These are phyloP conservation scores for Spathaspora girioi DNA, from an alignment of 805 yeast genomes.

Conservation along the genomic window DNA sequence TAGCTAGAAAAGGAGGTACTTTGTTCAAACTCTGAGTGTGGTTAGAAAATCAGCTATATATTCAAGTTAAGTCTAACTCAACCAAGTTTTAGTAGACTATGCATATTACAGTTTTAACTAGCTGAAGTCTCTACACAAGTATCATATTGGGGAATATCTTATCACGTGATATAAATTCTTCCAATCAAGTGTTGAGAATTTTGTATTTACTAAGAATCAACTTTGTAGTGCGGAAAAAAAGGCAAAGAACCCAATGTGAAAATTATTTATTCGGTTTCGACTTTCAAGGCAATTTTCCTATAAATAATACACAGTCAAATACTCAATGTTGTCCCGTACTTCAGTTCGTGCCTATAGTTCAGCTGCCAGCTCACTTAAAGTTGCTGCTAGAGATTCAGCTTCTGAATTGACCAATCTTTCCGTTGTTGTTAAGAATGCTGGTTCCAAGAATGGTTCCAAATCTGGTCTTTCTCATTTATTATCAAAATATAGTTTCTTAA, in stretches of 20 bases:
- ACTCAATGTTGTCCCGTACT: conserved; percentile 39
- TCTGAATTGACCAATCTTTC: conserved; percentile 61
- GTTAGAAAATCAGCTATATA: not conserved
- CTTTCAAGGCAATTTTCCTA: not conserved
- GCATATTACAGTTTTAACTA: too few species aligned
- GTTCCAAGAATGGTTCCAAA: conserved; percentile 60
- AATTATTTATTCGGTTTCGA: not conserved
- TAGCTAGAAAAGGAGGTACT: too few species aligned
- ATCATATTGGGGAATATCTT: too few species aligned
- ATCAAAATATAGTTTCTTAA: conserved; percentile 78
- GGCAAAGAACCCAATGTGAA: not conserved
- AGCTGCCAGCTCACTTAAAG: conserved; percentile 39
- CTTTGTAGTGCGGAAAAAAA: not conserved
- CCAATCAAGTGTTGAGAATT: conserved; percentile 16
- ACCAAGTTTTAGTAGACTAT: too few species aligned
- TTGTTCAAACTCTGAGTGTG: too few species aligned
- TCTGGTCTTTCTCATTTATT: conserved; percentile 87
- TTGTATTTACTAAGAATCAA: conserved; percentile 5
- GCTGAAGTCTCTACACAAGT: too few species aligned
- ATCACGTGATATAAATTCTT: conserved; percentile 6
- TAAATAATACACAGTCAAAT: not conserved
- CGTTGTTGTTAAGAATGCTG: conserved; percentile 77
- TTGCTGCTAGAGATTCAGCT: conserved; percentile 54
- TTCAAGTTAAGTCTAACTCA: too few species aligned
- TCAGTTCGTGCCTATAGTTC: conserved; percentile 42